A percentile compares a stretch with the other conserved stretches of the same genome.
These are phyloP conservation scores for Hirsutella thompsonii DNA, from an alignment of 2,329 filamentous ascomycete genomes.

Conservation along the genomic window DNA sequence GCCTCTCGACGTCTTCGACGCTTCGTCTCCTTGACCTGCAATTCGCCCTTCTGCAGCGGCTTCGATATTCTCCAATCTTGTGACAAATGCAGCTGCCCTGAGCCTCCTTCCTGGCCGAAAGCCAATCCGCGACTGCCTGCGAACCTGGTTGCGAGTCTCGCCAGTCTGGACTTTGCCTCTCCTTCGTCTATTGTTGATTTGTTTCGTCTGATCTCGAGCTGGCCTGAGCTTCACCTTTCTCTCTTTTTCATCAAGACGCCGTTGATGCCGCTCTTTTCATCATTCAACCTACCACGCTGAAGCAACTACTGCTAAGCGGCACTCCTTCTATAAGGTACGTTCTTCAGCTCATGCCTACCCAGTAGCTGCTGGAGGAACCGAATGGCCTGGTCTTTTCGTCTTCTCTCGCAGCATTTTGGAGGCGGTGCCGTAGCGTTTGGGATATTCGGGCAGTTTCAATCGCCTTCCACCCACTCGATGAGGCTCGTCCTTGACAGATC, in stretches of 20 bases:
- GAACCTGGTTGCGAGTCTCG: not conserved
- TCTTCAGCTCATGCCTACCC: too few species aligned
- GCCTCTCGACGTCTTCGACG: not conserved
- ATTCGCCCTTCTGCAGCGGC: not conserved
- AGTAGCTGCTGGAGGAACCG: too few species aligned
- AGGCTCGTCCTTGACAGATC: too few species aligned
- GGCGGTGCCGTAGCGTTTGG: too few species aligned
- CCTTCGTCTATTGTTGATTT: not conserved
- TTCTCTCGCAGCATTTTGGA: too few species aligned
- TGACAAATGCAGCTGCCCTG: not conserved
- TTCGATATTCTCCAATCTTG: not conserved
- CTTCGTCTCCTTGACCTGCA: not conserved
- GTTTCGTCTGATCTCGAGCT: not conserved
- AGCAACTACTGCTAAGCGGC: not conserved
- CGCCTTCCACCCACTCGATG: too few species aligned
- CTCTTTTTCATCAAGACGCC: not conserved
- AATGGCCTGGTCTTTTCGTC: too few species aligned
- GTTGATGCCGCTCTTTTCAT: constrained; percentile 1
- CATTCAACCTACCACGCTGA: not conserved
- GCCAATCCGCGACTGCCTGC: not conserved
- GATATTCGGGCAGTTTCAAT: too few species aligned
- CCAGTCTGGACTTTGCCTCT: not conserved
- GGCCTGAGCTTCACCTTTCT: not conserved
- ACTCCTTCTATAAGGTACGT: not conserved
- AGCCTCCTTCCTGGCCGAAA: not conserved